Evolutionary conservation across 371 early-diverging fungal genomes (phyloP), one percentile per base, ranked within the genome.

Genomic region (Actinomortierella wolfii): DNA sequence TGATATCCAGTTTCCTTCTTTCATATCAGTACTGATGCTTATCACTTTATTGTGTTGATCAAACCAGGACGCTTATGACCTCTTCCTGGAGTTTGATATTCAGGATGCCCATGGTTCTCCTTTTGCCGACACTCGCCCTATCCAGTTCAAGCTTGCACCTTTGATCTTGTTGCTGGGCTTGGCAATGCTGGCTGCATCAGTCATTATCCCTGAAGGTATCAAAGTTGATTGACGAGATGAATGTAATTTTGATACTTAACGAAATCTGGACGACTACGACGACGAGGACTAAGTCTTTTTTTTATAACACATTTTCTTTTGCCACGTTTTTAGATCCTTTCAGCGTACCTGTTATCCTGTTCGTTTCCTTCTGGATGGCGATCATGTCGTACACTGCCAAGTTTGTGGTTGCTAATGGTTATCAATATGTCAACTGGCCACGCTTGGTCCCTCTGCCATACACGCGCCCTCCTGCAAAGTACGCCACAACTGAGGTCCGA

Each of bases 371-470:
- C 50, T 73, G 74, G 67, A 44, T 63, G 17, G 67, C 64, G 1
- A 49, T 73, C 5, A 53, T 67, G 41, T 50, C 40, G 13, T 66
- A 67, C 13, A 42, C 15, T 39, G n/a, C 17, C 14, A 40, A n/a
- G 15, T 60, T 63, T 17, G 59, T 73, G 13, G 13, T 73, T 15
- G 53, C 46, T 17, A 66, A 73, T 15, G 74, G 74, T 3, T 59
- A 59, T 3, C 50, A 56, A 18, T 73, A 73, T 49, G 74, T 73
- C 17, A 73, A 73, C 51, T 73, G 74, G 74, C 74, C 74, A 34
- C 58, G 41, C n/a, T 29, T 73, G 11, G 57, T 63, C 6, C 74
- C 74, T 8, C 39, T 73, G 41, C 54, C 47, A 25, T 67, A 63
- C 28, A 63, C 62, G 40, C 40, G 56, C n/a, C 53, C 59, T n/a